Evolutionary conservation across 371 early-diverging fungal species (phyloP), one percentile per base, ranked within the genome.

Genomic region (Cokeromyces recurvatus): DNA sequence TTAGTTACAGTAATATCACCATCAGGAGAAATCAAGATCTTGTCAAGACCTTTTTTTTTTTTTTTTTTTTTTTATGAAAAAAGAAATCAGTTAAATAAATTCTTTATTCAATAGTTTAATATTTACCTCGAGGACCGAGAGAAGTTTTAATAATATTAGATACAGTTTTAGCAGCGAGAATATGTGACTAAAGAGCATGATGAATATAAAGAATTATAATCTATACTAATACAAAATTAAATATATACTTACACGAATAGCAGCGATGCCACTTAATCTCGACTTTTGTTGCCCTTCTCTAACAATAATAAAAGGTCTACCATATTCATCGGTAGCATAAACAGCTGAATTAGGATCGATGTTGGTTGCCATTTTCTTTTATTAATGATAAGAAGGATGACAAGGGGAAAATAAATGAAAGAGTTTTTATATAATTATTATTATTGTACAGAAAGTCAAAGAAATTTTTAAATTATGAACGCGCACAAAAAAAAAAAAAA

Each of bases 1-100:
- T 99, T 99, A 39, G 99, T 99, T 19, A 99, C 91, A 24, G 95
- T 98, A 55, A 99, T 95, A 51, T 99, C 98, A 43, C 98, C 99
- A 76, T 99, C 99, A 46, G 95, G 90, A 22, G 97, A 96, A 51
- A 98, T 93, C 38, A 99, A 76, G 48, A 99, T 98, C 85, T 99
- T 99, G 82, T 99, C 99, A 55, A 99, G 86, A 41, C 97, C 94
- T 51, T 25, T 17, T 38, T 38, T 35, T 35, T 35, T 35, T 35
- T n/a, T 5, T 9, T 9, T 9, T 5, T 35, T 6, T 11, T n/a
- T 35, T 5, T n/a, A 16, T 9, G 35, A n/a, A n/a, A n/a, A n/a
- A n/a, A n/a, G n/a, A n/a, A n/a, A n/a, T n/a, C n/a, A n/a, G n/a
- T n/a, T n/a, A n/a, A n/a, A n/a, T n/a, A n/a, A n/a, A n/a, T n/a